Percentiles rank a stretch among this genome's conserved stretches.
Evolutionary conservation across 306 rosid species (phyloP).

Genomic region (Quercus berberidifolia): DNA sequence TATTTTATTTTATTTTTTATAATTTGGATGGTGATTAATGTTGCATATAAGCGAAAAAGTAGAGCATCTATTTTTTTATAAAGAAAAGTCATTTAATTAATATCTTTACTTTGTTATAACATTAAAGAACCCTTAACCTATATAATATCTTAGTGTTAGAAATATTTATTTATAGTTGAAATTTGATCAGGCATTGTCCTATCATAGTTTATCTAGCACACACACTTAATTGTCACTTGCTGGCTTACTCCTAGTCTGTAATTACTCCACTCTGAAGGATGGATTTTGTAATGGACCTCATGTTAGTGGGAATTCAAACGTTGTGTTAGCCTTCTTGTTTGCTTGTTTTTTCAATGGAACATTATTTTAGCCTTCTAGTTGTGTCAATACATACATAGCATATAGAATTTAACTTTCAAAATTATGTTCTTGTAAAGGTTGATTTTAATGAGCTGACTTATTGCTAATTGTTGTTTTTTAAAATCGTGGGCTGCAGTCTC

Average conservation of each 20-base stretch:
- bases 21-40: too few species aligned
- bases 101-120: too few species aligned
- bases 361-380: background rate
- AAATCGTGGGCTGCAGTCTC: conserved; percentile 25
- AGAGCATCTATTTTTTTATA: too few species aligned
- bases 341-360: background rate
- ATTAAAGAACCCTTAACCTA: too few species aligned
- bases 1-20: too few species aligned
- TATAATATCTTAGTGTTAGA: too few species aligned
- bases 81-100: too few species aligned
- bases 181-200: too few species aligned
- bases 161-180: too few species aligned
- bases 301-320: background rate
- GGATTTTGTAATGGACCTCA: background rate
- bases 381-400: background rate
- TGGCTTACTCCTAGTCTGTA: background rate
- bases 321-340: background rate
- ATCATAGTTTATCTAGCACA: too few species aligned
- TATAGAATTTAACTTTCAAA: background rate
- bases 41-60: too few species aligned
- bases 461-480: background rate
- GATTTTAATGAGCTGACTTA: background rate
- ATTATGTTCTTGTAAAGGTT: background rate
- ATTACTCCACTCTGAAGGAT: background rate
- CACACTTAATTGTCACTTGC: background rate